These are phyloP conservation scores for Begonia loranthoides DNA, from an alignment of 306 rosid species.

Conservation along the genomic window DNA sequence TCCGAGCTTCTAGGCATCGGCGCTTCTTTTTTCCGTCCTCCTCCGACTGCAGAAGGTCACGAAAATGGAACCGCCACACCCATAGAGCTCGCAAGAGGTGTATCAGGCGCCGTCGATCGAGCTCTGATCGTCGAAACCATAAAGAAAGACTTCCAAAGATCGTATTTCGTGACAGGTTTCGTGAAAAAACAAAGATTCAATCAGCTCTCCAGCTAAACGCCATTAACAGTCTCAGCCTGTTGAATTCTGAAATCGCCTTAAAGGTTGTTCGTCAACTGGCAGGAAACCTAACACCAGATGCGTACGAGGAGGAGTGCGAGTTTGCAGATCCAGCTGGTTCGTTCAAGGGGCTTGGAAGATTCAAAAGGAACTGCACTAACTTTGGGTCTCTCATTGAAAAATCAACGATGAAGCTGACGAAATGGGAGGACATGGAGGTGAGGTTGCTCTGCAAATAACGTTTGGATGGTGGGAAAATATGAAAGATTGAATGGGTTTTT, in stretches of 20 bases:
- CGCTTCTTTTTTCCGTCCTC: conserved; percentile 60
- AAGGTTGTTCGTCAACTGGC: background rate
- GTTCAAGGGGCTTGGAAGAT: conserved; percentile 79
- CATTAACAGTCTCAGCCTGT: background rate
- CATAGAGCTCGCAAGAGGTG: conserved; percentile 28
- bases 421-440: conserved; percentile 92
- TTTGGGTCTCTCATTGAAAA: conserved; percentile 74
- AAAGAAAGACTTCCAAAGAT: conserved; percentile 36
- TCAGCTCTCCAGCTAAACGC: too few species aligned
- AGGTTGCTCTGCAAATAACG: background rate
- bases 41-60: conserved; percentile 23
- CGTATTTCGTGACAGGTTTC: conserved; percentile 56
- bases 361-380: conserved; percentile 89
- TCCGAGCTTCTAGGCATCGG: conserved; percentile 86
- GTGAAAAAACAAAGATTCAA: background rate
- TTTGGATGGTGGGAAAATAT: background rate
- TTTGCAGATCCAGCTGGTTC: conserved; percentile 97
- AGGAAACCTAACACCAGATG: conserved; percentile 80
- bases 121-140: conserved; percentile 28
- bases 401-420: conserved; percentile 79
- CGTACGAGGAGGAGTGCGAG: conserved; percentile 83
- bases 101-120: conserved; percentile 39
- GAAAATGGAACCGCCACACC: conserved; percentile 8
- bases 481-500: background rate
- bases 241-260: background rate